Evolutionary conservation across 768 basidiomycete genomes (phyloP).

Genomic region (Boletus reticulatus): DNA sequence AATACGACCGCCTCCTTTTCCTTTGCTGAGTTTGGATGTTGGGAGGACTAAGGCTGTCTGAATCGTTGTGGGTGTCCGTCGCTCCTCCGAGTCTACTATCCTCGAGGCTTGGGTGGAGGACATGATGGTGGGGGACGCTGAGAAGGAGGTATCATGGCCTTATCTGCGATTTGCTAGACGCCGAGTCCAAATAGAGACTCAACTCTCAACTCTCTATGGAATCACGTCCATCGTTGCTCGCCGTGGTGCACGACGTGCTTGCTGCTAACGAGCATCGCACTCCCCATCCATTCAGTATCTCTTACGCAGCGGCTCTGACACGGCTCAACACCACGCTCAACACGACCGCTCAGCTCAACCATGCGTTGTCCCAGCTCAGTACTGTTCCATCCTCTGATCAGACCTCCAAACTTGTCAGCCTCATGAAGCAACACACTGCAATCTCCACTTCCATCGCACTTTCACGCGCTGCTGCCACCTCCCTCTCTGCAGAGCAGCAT

Average conservation of each 20-base stretch:
- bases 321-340: slow-evolving; percentile 52
- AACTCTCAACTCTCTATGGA: slow-evolving; percentile 4
- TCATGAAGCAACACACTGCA: slow-evolving; percentile 64
- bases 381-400: slow-evolving; percentile 45
- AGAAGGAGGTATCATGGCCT: too few species aligned
- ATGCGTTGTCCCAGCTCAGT: slow-evolving; percentile 50
- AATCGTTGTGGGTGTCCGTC: slow-evolving; percentile 13
- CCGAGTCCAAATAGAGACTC: too few species aligned
- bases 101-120: neutral
- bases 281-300: slow-evolving; percentile 28
- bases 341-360: slow-evolving; percentile 49
- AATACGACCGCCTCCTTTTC: neutral
- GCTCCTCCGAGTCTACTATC: slow-evolving; percentile 15
- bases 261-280: slow-evolving; percentile 11
- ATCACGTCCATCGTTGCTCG: slow-evolving; percentile 23
- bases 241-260: slow-evolving; percentile 27
- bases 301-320: slow-evolving; percentile 18
- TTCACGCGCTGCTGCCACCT: slow-evolving; percentile 21
- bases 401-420: slow-evolving; percentile 66
- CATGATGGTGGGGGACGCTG: neutral
- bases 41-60: neutral
- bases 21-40: too few species aligned
- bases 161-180: too few species aligned
- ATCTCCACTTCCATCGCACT: slow-evolving; percentile 27
- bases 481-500: slow-evolving; percentile 20